Conservation (phyloP, 257 asterid genomes). For the Rhazya stricta region DNA sequence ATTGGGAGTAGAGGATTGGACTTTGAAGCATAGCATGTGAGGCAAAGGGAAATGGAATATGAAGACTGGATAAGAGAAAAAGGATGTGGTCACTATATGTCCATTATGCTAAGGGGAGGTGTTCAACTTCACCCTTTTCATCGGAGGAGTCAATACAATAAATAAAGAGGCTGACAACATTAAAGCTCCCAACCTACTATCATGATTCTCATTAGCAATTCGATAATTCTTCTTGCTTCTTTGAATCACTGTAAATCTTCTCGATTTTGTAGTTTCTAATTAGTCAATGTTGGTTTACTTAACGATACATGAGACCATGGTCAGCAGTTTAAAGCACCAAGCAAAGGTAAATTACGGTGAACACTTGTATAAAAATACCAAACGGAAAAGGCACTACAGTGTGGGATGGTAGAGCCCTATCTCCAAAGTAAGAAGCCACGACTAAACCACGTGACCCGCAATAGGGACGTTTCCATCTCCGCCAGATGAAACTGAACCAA, state of each 20-base stretch:
- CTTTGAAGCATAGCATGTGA: constrained; percentile 49
- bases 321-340: neutral
- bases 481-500: neutral
- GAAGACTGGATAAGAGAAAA: constrained; percentile 34
- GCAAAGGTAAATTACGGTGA: neutral
- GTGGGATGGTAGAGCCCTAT: constrained; percentile 13
- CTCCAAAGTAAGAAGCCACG: constrained; percentile 30
- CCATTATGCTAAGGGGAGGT: constrained; percentile 32
- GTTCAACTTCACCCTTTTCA: constrained; percentile 12
- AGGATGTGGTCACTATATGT: constrained; percentile 49
- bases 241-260: neutral
- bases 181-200: neutral
- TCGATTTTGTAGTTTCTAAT: neutral
- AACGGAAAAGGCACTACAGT: neutral
- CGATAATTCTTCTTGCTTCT: neutral
- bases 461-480: no score
- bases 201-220: neutral
- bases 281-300: neutral
- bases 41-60: constrained; percentile 17
- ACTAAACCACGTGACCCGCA: constrained; percentile 49
- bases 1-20: constrained; percentile 36
- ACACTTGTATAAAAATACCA: no score
- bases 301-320: no score
- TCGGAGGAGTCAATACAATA: constrained; percentile 12
- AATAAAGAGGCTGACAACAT: neutral